These are phyloP conservation scores for Tricholoma flavovirens DNA, from an alignment of 768 basidiomycete species.

Conservation along the genomic window DNA sequence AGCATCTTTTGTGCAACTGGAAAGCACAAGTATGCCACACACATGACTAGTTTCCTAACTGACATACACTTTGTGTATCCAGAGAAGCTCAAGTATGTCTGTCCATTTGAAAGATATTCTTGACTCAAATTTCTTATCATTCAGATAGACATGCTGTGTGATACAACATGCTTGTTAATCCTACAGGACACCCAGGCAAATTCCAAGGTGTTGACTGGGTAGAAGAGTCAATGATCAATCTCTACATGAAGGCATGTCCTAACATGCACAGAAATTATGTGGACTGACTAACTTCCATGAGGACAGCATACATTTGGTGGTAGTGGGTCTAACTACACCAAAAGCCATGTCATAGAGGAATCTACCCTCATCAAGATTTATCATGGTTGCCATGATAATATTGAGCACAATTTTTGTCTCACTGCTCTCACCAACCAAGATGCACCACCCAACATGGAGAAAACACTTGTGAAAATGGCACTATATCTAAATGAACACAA, in stretches of 20 bases:
- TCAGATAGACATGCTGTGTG: conserved; percentile 19
- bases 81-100: background rate
- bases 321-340: conserved; percentile 25
- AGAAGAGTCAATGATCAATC: conserved; percentile 31
- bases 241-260: conserved; percentile 32
- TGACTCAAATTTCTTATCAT: too few species aligned
- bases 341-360: conserved; percentile 23
- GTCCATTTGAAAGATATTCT: too few species aligned
- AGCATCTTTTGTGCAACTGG: conserved; percentile 7
- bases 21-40: conserved; percentile 11
- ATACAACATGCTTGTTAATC: conserved; percentile 28
- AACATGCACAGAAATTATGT: too few species aligned
- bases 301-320: conserved; percentile 27
- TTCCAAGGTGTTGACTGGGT: conserved; percentile 34
- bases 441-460: conserved; percentile 19
- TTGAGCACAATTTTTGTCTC: conserved; percentile 21
- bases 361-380: conserved; percentile 29
- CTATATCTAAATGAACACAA: conserved; percentile 8
- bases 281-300: background rate
- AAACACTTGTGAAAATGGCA: conserved; percentile 14
- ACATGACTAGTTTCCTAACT: conserved; percentile 3
- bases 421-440: conserved; percentile 18
- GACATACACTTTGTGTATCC: conserved; percentile 5
- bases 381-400: conserved; percentile 14
- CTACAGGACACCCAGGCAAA: conserved; percentile 20